Percentiles rank a stretch among this genome's conserved stretches.
Evolutionary conservation across 2,329 filamentous ascomycete species (phyloP).

Genomic region (Nannizzia gypsea): DNA sequence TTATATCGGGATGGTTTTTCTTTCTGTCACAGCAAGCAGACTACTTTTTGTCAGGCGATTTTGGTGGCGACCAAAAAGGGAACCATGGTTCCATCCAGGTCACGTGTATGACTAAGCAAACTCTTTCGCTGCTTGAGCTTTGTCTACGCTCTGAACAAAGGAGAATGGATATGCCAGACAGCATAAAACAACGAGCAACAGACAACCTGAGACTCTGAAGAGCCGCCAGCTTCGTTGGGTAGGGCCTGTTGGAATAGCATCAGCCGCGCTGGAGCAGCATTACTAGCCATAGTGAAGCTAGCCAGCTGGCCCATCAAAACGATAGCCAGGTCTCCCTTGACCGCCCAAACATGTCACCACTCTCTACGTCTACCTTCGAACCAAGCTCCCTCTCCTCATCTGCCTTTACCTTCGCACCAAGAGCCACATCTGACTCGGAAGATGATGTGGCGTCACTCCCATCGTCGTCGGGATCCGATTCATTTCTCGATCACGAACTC

Average conservation of each 20-base stretch:
- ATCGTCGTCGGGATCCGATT: slow-evolving; percentile 29
- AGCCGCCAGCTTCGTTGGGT: background rate
- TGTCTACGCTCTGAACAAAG: too few relatives aligned
- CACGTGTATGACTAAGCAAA: too few relatives aligned
- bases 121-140: too few relatives aligned
- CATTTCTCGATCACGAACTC: slow-evolving; percentile 40
- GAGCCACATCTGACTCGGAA: slow-evolving; percentile 19
- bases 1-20: too few relatives aligned
- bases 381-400: slow-evolving; percentile 8
- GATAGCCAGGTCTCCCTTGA: background rate
- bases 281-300: background rate
- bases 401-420: slow-evolving; percentile 27
- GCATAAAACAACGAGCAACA: too few relatives aligned
- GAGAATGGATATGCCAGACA: too few relatives aligned
- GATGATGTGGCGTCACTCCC: slow-evolving; percentile 34
- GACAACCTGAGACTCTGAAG: background rate
- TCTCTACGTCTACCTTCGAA: slow-evolving; percentile 23
- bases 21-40: background rate
- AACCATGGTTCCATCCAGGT: too few relatives aligned
- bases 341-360: background rate
- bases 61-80: background rate
- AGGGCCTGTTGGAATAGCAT: too few relatives aligned
- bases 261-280: background rate
- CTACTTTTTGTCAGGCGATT: background rate
- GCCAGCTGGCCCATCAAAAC: background rate